Conservation (phyloP, 805 yeast genomes). For the Yamadazyma sp. region DNA sequence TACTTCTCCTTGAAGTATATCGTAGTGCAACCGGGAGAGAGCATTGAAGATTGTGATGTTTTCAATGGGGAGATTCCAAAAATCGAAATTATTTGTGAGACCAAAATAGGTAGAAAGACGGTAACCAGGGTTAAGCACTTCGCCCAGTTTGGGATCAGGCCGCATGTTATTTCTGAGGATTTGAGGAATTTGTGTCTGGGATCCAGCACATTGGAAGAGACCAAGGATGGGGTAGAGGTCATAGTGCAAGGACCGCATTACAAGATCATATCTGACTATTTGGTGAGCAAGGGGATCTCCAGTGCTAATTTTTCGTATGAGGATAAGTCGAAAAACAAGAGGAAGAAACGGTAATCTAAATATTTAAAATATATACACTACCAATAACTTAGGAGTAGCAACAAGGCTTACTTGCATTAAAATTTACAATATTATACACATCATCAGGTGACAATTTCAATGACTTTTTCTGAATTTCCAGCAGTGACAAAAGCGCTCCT, state of each 20-base stretch:
- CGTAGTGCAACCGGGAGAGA: slow-evolving; percentile 48
- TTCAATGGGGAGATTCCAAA: slow-evolving; percentile 68
- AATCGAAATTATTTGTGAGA: slow-evolving; percentile 66
- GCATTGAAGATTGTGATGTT: slow-evolving; percentile 29
- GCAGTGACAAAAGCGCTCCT: slow-evolving; percentile 60
- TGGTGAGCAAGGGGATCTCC: slow-evolving; percentile 64
- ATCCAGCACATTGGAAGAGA: slow-evolving; percentile 71
- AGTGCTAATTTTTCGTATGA: slow-evolving; percentile 62
- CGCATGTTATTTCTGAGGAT: slow-evolving; percentile 64
- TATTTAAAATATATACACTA: not conserved
- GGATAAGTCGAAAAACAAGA: slow-evolving; percentile 59
- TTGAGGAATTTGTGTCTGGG: slow-evolving; percentile 84
- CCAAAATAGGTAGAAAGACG: slow-evolving; percentile 77
- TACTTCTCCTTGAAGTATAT: slow-evolving; percentile 52
- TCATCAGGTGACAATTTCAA: slow-evolving; percentile 41
- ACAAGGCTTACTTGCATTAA: too few species aligned
- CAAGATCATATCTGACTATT: slow-evolving; percentile 54
- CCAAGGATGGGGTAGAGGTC: slow-evolving; percentile 62
- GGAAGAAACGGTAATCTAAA: slow-evolving; percentile 17
- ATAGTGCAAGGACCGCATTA: slow-evolving; percentile 92
- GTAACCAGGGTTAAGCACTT: slow-evolving; percentile 72
- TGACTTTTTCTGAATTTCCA: slow-evolving; percentile 51
- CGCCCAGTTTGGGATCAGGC: slow-evolving; percentile 65
- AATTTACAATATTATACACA: slow-evolving; percentile 10
- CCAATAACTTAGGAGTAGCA: too few species aligned